These are phyloP conservation scores for Actinidia polygama DNA, from an alignment of 179 eudicot genomes.

Conservation along the genomic window DNA sequence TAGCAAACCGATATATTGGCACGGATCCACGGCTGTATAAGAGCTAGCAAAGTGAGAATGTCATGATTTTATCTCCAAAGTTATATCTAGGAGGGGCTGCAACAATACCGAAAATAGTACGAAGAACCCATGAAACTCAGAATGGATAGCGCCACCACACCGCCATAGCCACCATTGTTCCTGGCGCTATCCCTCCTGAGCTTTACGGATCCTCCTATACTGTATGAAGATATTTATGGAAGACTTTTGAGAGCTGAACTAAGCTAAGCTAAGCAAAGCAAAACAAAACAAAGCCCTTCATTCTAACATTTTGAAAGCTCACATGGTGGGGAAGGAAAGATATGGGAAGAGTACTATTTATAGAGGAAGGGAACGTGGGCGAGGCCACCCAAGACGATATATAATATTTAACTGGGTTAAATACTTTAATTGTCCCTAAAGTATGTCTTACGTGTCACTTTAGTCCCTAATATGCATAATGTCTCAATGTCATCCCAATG, in stretches of 20 bases:
- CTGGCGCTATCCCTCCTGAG: conserved; percentile 96
- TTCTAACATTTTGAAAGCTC: neutral
- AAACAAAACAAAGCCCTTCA: neutral
- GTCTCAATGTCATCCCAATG: too few relatives aligned
- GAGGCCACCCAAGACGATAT: neutral
- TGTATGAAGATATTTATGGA: neutral
- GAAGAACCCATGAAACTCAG: conserved; percentile 50
- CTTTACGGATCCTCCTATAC: conserved; percentile 61
- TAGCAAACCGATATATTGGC: too few relatives aligned
- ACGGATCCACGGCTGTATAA: too few relatives aligned
- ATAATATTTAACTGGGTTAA: too few relatives aligned
- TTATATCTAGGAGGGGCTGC: neutral
- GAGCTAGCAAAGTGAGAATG: neutral
- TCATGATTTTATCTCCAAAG: neutral
- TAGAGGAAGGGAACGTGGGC: conserved; percentile 1
- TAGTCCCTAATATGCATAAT: too few relatives aligned
- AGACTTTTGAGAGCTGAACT: neutral
- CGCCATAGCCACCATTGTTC: neutral
- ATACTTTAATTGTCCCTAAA: too few relatives aligned
- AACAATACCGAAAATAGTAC: conserved; percentile 21
- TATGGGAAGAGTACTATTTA: conserved; percentile 7
- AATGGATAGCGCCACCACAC: conserved; percentile 46
- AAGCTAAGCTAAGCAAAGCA: neutral
- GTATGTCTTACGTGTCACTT: too few relatives aligned
- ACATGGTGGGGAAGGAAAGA: neutral